phyloP scores from a whole-genome alignment of 139 green algal genomes.

The Haematococcus sp. region DNA sequence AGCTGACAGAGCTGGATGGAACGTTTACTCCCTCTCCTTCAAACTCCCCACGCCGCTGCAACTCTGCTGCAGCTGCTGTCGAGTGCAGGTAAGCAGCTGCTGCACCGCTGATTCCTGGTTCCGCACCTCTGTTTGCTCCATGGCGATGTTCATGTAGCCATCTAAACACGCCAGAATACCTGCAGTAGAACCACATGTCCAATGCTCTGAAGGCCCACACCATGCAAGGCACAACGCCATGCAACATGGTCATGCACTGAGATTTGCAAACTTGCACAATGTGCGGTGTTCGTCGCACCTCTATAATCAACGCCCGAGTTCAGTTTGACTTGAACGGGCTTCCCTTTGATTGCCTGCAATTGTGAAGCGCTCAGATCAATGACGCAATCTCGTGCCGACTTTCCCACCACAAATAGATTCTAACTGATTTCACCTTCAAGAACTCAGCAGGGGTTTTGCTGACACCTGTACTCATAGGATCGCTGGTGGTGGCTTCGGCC shows the following conservation, averaged over 20 bases:
- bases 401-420: background rate
- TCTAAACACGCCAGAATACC: conserved; percentile 96
- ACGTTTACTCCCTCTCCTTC: background rate
- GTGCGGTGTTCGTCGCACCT: conserved; percentile 50
- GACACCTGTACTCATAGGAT: conserved; percentile 1
- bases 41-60: too few species aligned
- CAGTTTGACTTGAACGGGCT: conserved; percentile 94
- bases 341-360: conserved; percentile 91
- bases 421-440: conserved; percentile 43
- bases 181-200: conserved; percentile 27
- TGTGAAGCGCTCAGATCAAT: background rate
- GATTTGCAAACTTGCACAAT: background rate
- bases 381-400: background rate
- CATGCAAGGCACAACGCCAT: background rate
- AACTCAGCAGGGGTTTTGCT: conserved; percentile 76
- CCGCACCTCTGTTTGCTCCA: conserved; percentile 97
- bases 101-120: too few species aligned
- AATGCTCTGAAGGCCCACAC: background rate
- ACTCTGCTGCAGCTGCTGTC: too few species aligned
- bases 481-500: too few species aligned
- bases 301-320: conserved; percentile 97
- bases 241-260: background rate
- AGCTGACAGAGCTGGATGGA: background rate
- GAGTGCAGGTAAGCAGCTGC: too few species aligned
- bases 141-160: conserved; percentile 99